Percentiles rank a stretch among this genome's conserved stretches.
phyloP scores from a whole-genome alignment of 371 early-diverging fungal species.

The Saksenaea vasiformis region DNA sequence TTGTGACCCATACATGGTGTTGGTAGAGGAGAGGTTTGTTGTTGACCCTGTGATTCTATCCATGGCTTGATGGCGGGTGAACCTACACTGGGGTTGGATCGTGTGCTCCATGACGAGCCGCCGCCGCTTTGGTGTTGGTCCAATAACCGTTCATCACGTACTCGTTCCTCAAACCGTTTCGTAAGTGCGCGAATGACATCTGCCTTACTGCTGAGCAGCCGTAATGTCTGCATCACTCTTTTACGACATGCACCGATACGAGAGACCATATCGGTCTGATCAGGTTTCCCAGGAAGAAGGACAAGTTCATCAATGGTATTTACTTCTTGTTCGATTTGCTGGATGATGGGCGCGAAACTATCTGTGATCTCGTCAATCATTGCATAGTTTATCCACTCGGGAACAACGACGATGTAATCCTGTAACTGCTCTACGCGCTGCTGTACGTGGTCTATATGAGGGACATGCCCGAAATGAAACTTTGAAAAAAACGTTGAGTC shows the following conservation, averaged over 20 bases:
- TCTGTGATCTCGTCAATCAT: slow-evolving; percentile 86
- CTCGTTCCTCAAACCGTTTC: slow-evolving; percentile 54
- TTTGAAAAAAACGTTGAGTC: slow-evolving; percentile 12
- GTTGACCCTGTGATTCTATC: slow-evolving; percentile 7
- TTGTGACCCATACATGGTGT: neutral
- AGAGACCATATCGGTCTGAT: slow-evolving; percentile 81
- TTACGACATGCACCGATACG: slow-evolving; percentile 84
- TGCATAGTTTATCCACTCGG: slow-evolving; percentile 88
- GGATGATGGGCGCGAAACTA: slow-evolving; percentile 76
- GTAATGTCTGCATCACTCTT: slow-evolving; percentile 73
- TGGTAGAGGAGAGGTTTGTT: neutral
- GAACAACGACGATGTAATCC: slow-evolving; percentile 57
- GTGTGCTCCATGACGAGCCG: neutral
- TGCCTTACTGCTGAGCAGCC: slow-evolving; percentile 75
- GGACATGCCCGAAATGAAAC: slow-evolving; percentile 61
- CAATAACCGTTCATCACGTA: slow-evolving; percentile 20
- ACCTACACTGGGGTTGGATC: neutral
- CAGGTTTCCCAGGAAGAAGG: slow-evolving; percentile 55
- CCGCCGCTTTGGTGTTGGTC: neutral
- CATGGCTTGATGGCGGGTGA: slow-evolving; percentile 12
- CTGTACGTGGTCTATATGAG: slow-evolving; percentile 56
- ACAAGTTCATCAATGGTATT: slow-evolving; percentile 89
- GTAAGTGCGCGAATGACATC: slow-evolving; percentile 78
- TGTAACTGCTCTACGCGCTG: slow-evolving; percentile 61
- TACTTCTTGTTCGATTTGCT: slow-evolving; percentile 80